Evolutionary conservation across 148 eudicot genomes (phyloP).

Genomic region (Agrostemma githago): DNA sequence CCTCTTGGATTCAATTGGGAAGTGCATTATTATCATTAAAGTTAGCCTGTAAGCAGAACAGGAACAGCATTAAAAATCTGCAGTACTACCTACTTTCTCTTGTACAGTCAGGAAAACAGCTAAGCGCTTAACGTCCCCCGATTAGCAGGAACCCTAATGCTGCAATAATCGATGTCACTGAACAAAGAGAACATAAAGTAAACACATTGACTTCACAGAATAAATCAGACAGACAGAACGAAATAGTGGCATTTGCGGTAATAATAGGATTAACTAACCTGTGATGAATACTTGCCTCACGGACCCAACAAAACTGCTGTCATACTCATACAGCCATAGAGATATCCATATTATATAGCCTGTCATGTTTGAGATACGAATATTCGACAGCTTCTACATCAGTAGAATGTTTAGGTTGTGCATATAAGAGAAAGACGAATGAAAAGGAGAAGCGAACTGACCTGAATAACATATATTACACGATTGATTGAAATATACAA

Average conservation of each 20-base stretch:
- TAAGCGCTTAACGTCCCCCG: slow-evolving; percentile 49
- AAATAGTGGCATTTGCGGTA: neutral
- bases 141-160: slow-evolving; percentile 54
- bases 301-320: slow-evolving; percentile 45
- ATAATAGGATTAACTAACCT: slow-evolving; percentile 32
- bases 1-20: slow-evolving; percentile 67
- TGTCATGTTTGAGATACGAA: slow-evolving; percentile 24
- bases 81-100: neutral
- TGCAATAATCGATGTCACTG: slow-evolving; percentile 51
- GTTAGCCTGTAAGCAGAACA: slow-evolving; percentile 37
- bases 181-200: slow-evolving; percentile 9
- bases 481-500: slow-evolving; percentile 57
- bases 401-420: neutral
- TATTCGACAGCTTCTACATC: neutral
- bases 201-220: neutral
- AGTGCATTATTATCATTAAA: slow-evolving; percentile 41
- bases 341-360: slow-evolving; percentile 73
- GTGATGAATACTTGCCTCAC: slow-evolving; percentile 71
- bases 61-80: neutral
- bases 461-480: slow-evolving; percentile 70
- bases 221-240: slow-evolving; percentile 3
- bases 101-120: neutral
- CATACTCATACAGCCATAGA: slow-evolving; percentile 68
- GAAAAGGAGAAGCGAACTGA: slow-evolving; percentile 16
- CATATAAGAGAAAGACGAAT: neutral